phyloP scores from a whole-genome alignment of 2,329 filamentous ascomycete species.

The Acrocalymma vagum region DNA sequence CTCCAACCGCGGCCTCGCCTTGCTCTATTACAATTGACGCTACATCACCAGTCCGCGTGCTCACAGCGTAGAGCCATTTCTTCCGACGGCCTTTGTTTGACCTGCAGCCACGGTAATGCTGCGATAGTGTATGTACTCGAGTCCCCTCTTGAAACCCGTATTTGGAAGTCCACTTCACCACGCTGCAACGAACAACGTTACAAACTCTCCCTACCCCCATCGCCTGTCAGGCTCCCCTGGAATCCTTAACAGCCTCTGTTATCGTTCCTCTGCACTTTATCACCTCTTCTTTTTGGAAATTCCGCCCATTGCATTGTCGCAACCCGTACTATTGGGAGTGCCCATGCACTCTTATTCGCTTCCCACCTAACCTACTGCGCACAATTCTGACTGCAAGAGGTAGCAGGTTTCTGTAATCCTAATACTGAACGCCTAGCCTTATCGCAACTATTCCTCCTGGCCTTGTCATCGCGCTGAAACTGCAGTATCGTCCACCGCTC shows the following conservation, averaged over 20 bases:
- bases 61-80: slow-evolving; percentile 20
- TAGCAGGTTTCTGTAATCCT: slow-evolving; percentile 33
- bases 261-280: slow-evolving; percentile 23
- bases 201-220: slow-evolving; percentile 28
- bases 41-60: slow-evolving; percentile 1
- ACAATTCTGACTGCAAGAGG: slow-evolving; percentile 32
- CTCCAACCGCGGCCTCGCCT: slow-evolving; percentile 7
- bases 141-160: slow-evolving; percentile 43
- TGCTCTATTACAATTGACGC: not conserved
- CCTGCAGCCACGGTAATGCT: slow-evolving; percentile 51
- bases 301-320: slow-evolving; percentile 23
- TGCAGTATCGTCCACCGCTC: slow-evolving; percentile 18
- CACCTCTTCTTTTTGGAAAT: slow-evolving; percentile 13
- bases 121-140: slow-evolving; percentile 42
- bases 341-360: slow-evolving; percentile 30
- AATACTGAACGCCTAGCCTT: slow-evolving; percentile 26
- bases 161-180: slow-evolving; percentile 33
- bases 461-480: slow-evolving; percentile 25
- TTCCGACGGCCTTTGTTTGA: slow-evolving; percentile 36
- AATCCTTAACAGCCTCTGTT: too few relatives aligned
- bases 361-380: slow-evolving; percentile 36
- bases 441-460: slow-evolving; percentile 19
- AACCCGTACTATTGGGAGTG: slow-evolving; percentile 18
- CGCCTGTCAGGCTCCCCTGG: too few relatives aligned
- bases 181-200: slow-evolving; percentile 44